Conservation (phyloP, 768 basidiomycete genomes). For the Mycena chlorophos region DNA sequence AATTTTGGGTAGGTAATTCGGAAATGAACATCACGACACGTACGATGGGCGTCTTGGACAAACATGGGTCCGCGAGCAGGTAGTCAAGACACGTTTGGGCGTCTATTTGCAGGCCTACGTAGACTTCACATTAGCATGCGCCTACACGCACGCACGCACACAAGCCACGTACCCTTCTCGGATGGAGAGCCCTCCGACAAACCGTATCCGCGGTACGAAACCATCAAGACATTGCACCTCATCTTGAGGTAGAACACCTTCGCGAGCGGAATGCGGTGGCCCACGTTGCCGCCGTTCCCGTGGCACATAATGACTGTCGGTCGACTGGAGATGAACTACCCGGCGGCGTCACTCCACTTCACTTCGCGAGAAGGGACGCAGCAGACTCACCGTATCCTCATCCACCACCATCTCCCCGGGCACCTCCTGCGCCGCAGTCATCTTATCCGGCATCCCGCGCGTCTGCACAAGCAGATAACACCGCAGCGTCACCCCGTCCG, state of each 20-base stretch:
- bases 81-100: constrained; percentile 83
- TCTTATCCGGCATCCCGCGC: constrained; percentile 42
- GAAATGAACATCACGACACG: constrained; percentile 23
- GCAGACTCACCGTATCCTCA: no score
- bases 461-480: constrained; percentile 77
- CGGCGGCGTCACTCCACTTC: background rate
- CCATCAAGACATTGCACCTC: constrained; percentile 92
- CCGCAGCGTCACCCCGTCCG: constrained; percentile 70
- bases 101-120: constrained; percentile 76
- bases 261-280: constrained; percentile 89
- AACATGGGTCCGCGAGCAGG: constrained; percentile 57
- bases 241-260: constrained; percentile 77
- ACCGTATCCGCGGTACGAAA: constrained; percentile 94
- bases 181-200: constrained; percentile 83
- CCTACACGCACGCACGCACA: background rate
- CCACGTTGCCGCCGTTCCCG: constrained; percentile 84
- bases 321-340: constrained; percentile 48
- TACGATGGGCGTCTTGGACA: constrained; percentile 71
- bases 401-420: constrained; percentile 46
- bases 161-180: constrained; percentile 60
- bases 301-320: constrained; percentile 95
- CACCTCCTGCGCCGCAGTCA: constrained; percentile 34
- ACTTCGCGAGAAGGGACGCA: constrained; percentile 27
- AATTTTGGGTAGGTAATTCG: background rate
- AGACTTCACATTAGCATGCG: background rate